Base-by-base conservation (phyloP, 2,329 filamentous ascomycete genomes). In the Xylaria sp. region DNA sequence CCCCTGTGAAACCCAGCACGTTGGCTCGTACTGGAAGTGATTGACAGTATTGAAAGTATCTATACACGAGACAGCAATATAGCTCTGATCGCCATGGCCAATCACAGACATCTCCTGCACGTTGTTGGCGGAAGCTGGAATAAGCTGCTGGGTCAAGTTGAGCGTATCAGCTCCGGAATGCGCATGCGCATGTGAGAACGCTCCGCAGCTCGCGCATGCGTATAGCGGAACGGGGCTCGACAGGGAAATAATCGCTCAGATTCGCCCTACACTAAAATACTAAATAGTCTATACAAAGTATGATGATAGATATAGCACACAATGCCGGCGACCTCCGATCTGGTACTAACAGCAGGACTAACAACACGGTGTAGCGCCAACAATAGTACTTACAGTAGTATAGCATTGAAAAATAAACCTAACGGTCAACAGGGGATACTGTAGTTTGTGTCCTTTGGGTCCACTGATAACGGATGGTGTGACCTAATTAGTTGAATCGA, bases 271-370 rank as follows among this genome's bases (percentile, higher is more conserved):
- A 18, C 23, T 28, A 48, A 28, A 13, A 25, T 55, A 12, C 55
- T 43, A 28, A 36, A 23, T 23, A 56, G 23, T 25, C 13, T 4
- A 32, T n/a, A n/a, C n/a, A n/a, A n/a, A n/a, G n/a, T n/a, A n/a
- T n/a, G n/a, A n/a, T 13, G 36, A 39, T 39, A 39, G 23, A 32
- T 32, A 15, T n/a, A n/a, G n/a, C n/a, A 18, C 55, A 53, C 12
- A 34, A 53, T 28, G n/a, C 34, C 36, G 56, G 55, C 36, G 28
- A 55, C 18, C 20, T 53, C 48, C 36, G 62, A 43, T 18, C 48
- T 55, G 36, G 56, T 60, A 55, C 48, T 60, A 60, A 25, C 32
- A 50, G 20, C 18, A 46, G 56, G 55, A 60, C 48, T 60, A 60
- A 25, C 32, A 50, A 7, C n/a, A 46, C 9, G 12, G 10, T 15